Percentiles rank a stretch among this genome's conserved stretches.
Evolutionary conservation across 129 eudicot genomes (phyloP).

Genomic region (Kitagawia praeruptora): DNA sequence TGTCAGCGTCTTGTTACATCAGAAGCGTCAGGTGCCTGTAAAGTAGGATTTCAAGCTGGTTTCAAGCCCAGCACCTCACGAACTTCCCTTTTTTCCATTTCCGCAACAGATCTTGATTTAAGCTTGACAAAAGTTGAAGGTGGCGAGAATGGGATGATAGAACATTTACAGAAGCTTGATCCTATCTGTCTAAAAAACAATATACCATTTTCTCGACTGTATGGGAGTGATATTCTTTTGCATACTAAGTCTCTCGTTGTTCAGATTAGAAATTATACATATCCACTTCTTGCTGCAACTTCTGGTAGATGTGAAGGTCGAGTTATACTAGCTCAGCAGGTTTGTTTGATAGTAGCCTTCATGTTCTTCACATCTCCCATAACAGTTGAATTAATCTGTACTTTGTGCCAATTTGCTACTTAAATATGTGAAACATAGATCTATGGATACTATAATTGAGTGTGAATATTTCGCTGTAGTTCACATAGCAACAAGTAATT

Average conservation of each 20-base stretch:
- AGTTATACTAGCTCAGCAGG: constrained; percentile 95
- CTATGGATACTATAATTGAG: not conserved
- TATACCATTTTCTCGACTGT: constrained; percentile 80
- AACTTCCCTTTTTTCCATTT: constrained; percentile 66
- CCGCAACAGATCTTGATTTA: constrained; percentile 67
- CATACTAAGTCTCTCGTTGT: constrained; percentile 67
- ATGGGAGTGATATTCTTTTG: constrained; percentile 68
- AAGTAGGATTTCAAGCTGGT: constrained; percentile 86
- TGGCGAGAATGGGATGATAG: constrained; percentile 95
- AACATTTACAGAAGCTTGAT: constrained; percentile 79
- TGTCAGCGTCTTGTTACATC: constrained; percentile 60
- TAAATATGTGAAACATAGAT: not conserved
- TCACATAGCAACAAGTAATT: not conserved
- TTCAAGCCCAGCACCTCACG: constrained; percentile 71
- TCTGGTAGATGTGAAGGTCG: constrained; percentile 94
- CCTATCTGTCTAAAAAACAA: constrained; percentile 69
- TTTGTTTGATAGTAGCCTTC: constrained; percentile 19
- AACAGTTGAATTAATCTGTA: not conserved
- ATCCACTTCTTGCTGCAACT: constrained; percentile 74
- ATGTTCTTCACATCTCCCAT: constrained; percentile 1
- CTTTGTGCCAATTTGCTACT: not conserved
- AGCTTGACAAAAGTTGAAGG: constrained; percentile 82
- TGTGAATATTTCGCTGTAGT: not conserved
- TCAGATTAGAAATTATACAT: constrained; percentile 75
- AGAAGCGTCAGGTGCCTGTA: constrained; percentile 86